Conservation (phyloP, 1,284 basidiomycete species). For the Meripilus lineatus region DNA sequence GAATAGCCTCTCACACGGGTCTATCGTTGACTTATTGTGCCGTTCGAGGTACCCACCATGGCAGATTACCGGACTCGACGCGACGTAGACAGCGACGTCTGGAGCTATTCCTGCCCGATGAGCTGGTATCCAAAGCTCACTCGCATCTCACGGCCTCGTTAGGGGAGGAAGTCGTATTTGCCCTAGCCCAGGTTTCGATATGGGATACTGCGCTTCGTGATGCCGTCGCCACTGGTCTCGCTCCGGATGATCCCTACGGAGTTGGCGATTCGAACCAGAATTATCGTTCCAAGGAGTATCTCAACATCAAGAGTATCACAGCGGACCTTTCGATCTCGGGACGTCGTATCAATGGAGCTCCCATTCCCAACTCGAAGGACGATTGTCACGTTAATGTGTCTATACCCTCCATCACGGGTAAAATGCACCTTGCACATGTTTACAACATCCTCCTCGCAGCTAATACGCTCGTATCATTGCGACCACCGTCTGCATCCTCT, state of each 20-base stretch:
- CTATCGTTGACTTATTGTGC: conserved; percentile 60
- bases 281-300: conserved; percentile 39
- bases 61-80: conserved; percentile 35
- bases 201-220: conserved; percentile 48
- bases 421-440: conserved; percentile 52
- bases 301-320: conserved; percentile 38
- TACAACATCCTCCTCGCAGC: conserved; percentile 72
- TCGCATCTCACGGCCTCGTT: conserved; percentile 22
- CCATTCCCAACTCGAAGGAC: conserved; percentile 16
- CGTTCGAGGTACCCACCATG: conserved; percentile 42
- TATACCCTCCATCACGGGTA: conserved; percentile 16
- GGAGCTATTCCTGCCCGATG: conserved; percentile 52
- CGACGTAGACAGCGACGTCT: conserved; percentile 42
- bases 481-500: conserved; percentile 20
- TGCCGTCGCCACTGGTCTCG: conserved; percentile 58
- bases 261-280: conserved; percentile 42
- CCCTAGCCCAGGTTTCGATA: conserved; percentile 36
- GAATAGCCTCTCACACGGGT: conserved; percentile 61
- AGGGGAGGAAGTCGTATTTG: background rate
- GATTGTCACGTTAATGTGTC: conserved; percentile 18
- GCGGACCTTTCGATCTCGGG: conserved; percentile 35
- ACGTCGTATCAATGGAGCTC: conserved; percentile 17
- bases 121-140: conserved; percentile 45
- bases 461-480: conserved; percentile 46
- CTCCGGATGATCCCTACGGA: conserved; percentile 57